A percentile compares a stretch with the other conserved stretches of the same genome.
Evolutionary conservation across 768 basidiomycete genomes (phyloP).

Genomic region (Pleurotus eryngii): DNA sequence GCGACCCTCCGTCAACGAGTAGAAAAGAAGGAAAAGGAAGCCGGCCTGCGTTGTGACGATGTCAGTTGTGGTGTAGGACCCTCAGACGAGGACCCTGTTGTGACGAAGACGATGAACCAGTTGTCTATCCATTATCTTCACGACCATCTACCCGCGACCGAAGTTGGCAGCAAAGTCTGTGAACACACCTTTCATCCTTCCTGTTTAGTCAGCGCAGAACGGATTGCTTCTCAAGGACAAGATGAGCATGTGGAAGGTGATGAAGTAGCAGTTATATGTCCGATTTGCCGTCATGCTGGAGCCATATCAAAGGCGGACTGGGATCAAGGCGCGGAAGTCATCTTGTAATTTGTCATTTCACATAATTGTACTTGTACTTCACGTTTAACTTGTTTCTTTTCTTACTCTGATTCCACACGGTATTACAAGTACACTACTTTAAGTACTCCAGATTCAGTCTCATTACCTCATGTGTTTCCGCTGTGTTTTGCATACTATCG

Average conservation of each 20-base stretch:
- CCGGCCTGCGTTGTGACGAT: slow-evolving; percentile 70
- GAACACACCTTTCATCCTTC: slow-evolving; percentile 67
- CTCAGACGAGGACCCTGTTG: slow-evolving; percentile 64
- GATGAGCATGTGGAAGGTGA: slow-evolving; percentile 36
- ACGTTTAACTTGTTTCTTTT: neutral
- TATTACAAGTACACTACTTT: too few relatives aligned
- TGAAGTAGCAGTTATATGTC: slow-evolving; percentile 68
- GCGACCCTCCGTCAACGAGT: slow-evolving; percentile 69
- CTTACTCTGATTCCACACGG: too few relatives aligned
- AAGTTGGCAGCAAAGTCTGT: slow-evolving; percentile 38
- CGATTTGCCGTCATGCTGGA: slow-evolving; percentile 67
- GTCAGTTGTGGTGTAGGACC: slow-evolving; percentile 73
- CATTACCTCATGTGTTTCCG: too few relatives aligned
- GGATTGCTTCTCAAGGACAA: slow-evolving; percentile 59
- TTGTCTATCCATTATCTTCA: slow-evolving; percentile 31
- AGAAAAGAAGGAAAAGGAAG: slow-evolving; percentile 69
- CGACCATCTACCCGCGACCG: slow-evolving; percentile 14
- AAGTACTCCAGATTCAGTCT: too few relatives aligned
- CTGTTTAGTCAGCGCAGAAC: slow-evolving; percentile 69
- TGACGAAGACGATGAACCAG: slow-evolving; percentile 30
- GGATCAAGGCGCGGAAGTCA: slow-evolving; percentile 40
- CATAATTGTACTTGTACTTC: neutral
- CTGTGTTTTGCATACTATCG: too few relatives aligned
- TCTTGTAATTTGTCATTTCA: slow-evolving; percentile 12
- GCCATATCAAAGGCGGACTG: slow-evolving; percentile 58